Conservation (phyloP, 2,329 filamentous ascomycete species). For the Tolypocladium tundrense region DNA sequence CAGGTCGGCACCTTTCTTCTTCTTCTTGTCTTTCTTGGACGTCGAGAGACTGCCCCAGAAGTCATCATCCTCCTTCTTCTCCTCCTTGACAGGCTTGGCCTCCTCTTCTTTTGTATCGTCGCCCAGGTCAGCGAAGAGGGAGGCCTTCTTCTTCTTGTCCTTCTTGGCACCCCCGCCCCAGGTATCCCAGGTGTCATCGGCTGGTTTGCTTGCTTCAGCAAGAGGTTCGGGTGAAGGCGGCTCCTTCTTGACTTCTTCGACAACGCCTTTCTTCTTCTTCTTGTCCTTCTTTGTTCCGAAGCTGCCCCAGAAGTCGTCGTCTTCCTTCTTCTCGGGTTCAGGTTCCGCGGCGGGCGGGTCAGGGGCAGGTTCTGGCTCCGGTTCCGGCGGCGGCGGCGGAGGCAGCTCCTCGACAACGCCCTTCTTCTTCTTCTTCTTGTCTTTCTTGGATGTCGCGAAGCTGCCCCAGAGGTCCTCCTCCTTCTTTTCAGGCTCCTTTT, state of each 20-base stretch:
- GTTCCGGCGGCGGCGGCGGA: slow-evolving; percentile 7
- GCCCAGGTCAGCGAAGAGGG: not conserved
- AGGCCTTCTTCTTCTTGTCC: slow-evolving; percentile 8
- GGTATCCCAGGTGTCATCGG: not conserved
- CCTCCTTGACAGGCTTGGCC: not conserved
- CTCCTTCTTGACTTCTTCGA: slow-evolving; percentile 11
- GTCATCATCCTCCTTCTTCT: not conserved
- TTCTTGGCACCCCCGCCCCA: slow-evolving; percentile 4
- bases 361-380: slow-evolving; percentile 2
- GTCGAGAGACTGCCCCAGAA: not conserved
- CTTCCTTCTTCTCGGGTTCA: slow-evolving; percentile 17
- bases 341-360: slow-evolving; percentile 9
- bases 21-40: slow-evolving; percentile 12
- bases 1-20: slow-evolving; percentile 28
- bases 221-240: slow-evolving; percentile 6
- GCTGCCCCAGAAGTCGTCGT: slow-evolving; percentile 17
- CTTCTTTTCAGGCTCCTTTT: slow-evolving; percentile 13
- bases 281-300: slow-evolving; percentile 17
- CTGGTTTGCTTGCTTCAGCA: not conserved
- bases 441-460: slow-evolving; percentile 14
- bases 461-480: slow-evolving; percentile 18
- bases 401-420: slow-evolving; percentile 11
- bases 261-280: slow-evolving; percentile 15
- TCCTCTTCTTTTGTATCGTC: not conserved
- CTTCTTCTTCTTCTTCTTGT: slow-evolving; percentile 17